A percentile compares a stretch with the other conserved stretches of the same genome.
Evolutionary conservation across 2,329 filamentous ascomycete genomes (phyloP).

Genomic region (Diaporthe sp.): DNA sequence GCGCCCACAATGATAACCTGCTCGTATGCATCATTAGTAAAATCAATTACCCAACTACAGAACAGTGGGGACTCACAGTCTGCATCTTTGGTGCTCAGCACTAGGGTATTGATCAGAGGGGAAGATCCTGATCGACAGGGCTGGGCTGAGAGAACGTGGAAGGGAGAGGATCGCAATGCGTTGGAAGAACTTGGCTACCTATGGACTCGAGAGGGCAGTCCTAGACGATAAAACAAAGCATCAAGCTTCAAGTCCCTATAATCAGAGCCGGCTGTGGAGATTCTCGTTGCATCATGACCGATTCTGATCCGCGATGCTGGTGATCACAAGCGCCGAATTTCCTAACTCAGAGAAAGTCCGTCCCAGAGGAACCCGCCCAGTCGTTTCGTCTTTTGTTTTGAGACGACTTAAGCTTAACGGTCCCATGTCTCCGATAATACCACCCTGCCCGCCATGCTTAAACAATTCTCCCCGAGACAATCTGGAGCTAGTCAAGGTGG

Average conservation of each 20-base stretch:
- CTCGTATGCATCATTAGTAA: background rate
- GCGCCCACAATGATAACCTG: slow-evolving; percentile 40
- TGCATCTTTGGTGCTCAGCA: background rate
- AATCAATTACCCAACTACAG: too few species aligned
- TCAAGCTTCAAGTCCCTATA: background rate
- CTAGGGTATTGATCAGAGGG: background rate
- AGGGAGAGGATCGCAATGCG: background rate
- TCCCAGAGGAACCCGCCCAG: background rate
- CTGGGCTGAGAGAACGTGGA: background rate
- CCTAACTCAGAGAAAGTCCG: background rate
- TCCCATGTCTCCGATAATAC: background rate
- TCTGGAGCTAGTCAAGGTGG: slow-evolving; percentile 21
- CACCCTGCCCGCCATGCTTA: slow-evolving; percentile 1
- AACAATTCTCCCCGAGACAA: background rate
- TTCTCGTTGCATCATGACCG: background rate
- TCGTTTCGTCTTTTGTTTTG: slow-evolving; percentile 33
- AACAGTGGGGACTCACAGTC: background rate
- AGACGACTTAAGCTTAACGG: slow-evolving; percentile 25
- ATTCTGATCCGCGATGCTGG: background rate
- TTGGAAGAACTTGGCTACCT: background rate
- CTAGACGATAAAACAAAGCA: background rate
- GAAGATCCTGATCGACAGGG: background rate
- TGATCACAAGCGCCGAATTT: slow-evolving; percentile 16
- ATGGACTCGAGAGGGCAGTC: background rate
- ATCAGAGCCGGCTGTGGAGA: background rate